Conservation (phyloP, 2,329 filamentous ascomycete species). For the Thielaviopsis ethacetica region DNA sequence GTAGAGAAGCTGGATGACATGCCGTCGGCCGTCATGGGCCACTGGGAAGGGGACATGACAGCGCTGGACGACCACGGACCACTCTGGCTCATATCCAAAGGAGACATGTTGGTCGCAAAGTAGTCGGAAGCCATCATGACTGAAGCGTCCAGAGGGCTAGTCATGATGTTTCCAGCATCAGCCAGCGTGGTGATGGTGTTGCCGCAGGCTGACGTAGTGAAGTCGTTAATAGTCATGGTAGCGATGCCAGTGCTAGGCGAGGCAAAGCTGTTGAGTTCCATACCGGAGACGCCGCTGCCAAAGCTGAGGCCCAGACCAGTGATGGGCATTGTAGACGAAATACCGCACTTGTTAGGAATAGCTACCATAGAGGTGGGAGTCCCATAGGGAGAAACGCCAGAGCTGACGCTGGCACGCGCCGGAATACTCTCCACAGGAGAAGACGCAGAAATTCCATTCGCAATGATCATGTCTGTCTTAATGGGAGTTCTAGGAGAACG, state of each 20-base stretch:
- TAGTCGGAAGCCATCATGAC: neutral
- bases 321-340: neutral
- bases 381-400: neutral
- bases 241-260: neutral
- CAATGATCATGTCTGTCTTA: neutral
- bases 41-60: neutral
- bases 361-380: neutral
- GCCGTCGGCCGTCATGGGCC: neutral
- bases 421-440: neutral
- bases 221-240: neutral
- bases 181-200: neutral
- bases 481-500: neutral
- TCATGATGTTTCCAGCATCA: neutral
- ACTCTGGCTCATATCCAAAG: neutral
- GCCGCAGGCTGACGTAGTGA: neutral
- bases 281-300: neutral
- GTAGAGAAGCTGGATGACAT: neutral
- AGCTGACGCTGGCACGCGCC: neutral
- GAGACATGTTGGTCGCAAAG: neutral
- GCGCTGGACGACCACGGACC: neutral
- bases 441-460: neutral
- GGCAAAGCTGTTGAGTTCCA: neutral
- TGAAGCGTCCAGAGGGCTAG: neutral
- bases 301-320: neutral
- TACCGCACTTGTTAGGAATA: neutral